Evolutionary conservation across 2,329 filamentous ascomycete species (phyloP), one percentile per base, ranked within the genome.

Genomic region (Teratosphaeria destructans): DNA sequence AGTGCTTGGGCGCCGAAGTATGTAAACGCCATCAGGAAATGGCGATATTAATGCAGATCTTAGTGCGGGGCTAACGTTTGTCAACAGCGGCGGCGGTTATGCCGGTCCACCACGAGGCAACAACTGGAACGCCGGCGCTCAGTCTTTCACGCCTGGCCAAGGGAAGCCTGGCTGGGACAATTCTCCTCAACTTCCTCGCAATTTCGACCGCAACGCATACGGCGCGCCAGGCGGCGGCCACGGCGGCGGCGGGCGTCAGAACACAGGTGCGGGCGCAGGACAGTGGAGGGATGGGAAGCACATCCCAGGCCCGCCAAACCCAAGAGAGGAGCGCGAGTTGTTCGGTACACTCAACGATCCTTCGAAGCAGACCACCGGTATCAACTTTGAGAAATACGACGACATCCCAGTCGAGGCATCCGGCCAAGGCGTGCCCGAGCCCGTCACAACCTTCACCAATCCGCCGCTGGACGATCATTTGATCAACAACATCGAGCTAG

Each of bases 321-420:
- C 87, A 65, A 91, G 93, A 68, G 67, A 95, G 54, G 94, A 99
- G 83, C 92, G 92, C 69, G 94, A 99, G 73, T 88, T 99, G 57
- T 99, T 96, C 75, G 94, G 94, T 71, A 81, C 88, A 56, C 80
- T 87, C 68, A 93, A 97, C 75, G 94, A 97, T 72, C 90, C 93
- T 64, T 85, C 88, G 67, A 97, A 96, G 83, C 89, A 96, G 76
- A 89, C 95, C 72, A 96, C 91, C 37, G 94, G 94, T 77, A 97
- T 99, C 88, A 99, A 99, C 84, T 99, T 99, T 75, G 88, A 96
- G 81, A 99, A 99, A 82, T 99, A 99, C 78, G 94, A 99, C 73
- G 94, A 99, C 76, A 99, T 99, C 67, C 94, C 94, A 59, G 94
- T 99, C 65, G 94, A 97, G 79, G 94, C 94, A 64, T 96, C 93